Evolutionary conservation across 345 rosid species (phyloP).

Genomic region (Melaleuca alternifolia): DNA sequence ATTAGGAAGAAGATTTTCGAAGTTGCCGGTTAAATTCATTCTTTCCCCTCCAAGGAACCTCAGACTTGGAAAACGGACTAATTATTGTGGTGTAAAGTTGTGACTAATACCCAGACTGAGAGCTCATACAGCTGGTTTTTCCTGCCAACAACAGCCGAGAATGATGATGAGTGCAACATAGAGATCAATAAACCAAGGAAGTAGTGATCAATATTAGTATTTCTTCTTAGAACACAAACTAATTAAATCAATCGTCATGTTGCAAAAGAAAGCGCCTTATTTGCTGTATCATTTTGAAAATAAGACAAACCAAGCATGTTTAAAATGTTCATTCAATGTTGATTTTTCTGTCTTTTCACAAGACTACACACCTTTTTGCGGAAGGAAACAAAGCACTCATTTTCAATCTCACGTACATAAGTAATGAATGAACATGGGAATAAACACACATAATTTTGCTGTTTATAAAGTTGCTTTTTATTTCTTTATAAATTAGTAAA

Average conservation of each 20-base stretch:
- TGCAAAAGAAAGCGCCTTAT: background rate
- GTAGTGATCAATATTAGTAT: background rate
- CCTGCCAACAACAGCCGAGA: background rate
- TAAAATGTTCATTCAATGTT: no score
- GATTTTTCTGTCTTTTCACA: background rate
- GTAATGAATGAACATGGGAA: no score
- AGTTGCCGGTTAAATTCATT: background rate
- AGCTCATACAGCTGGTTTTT: background rate
- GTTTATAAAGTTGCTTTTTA: no score
- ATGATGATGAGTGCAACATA: background rate
- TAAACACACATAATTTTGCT: no score
- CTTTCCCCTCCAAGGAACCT: background rate
- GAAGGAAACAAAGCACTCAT: background rate
- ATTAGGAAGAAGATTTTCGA: no score
- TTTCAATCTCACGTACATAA: background rate
- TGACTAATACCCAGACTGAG: background rate
- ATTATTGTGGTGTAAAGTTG: background rate
- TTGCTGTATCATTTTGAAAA: background rate
- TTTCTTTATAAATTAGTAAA: no score
- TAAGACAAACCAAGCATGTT: background rate
- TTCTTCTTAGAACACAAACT: background rate
- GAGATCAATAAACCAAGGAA: background rate
- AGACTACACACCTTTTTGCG: background rate
- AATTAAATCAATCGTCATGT: background rate
- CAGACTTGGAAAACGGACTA: background rate